Evolutionary conservation across 192 early-diverging fungal species (phyloP).

Genomic region (Phlyctochytrium bullatum): DNA sequence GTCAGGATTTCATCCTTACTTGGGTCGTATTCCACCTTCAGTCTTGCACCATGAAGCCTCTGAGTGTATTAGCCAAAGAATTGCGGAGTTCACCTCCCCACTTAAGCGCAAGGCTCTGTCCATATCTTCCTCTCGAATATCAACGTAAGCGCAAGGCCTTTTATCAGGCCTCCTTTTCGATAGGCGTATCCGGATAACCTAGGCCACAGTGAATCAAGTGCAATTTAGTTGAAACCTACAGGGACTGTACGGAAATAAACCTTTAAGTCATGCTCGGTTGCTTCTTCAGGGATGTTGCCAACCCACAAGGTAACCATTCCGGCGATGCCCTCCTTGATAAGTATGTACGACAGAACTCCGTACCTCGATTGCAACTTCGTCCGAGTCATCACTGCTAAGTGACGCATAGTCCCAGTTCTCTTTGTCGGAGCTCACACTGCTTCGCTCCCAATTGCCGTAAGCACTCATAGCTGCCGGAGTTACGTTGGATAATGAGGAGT

Average conservation of each 20-base stretch:
- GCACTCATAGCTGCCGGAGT: no score
- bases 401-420: neutral
- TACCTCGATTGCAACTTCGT: neutral
- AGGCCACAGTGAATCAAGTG: neutral
- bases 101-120: slow-evolving; percentile 10
- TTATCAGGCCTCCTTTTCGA: slow-evolving; percentile 7
- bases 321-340: neutral
- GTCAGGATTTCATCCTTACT: slow-evolving; percentile 3
- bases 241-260: slow-evolving; percentile 7
- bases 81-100: neutral
- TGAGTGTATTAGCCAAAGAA: neutral
- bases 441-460: neutral
- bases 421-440: neutral
- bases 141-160: slow-evolving; percentile 12
- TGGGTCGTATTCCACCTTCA: slow-evolving; percentile 14
- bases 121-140: slow-evolving; percentile 8
- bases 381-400: neutral
- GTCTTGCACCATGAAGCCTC: slow-evolving; percentile 1
- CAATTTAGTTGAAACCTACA: neutral
- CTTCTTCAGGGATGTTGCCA: slow-evolving; percentile 12
- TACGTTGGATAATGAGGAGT: no score
- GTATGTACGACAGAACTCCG: neutral
- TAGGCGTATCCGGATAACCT: slow-evolving; percentile 6
- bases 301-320: slow-evolving; percentile 8
- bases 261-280: slow-evolving; percentile 7